These are phyloP conservation scores for Bruguiera gymnorhiza DNA, from an alignment of 345 rosid species.

Conservation along the genomic window DNA sequence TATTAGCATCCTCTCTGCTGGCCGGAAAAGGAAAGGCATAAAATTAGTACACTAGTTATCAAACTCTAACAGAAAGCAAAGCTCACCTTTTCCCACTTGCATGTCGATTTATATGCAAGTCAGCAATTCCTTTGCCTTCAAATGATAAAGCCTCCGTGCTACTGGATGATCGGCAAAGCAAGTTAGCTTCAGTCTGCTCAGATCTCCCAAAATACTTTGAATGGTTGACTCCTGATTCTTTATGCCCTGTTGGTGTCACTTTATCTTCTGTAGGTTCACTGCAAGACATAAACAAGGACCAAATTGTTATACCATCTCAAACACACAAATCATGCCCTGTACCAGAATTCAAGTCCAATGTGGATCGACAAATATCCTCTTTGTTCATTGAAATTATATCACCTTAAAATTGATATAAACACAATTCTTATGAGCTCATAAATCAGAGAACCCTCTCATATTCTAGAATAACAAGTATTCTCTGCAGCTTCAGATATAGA, in stretches of 20 bases:
- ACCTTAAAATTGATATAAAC: no score
- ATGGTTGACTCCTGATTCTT: conserved; percentile 34
- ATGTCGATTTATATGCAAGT: conserved; percentile 13
- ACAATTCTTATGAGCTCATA: not conserved
- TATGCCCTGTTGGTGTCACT: conserved; percentile 24
- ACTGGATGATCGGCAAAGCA: conserved; percentile 25
- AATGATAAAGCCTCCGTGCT: conserved; percentile 29
- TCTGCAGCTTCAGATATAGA: conserved; percentile 2
- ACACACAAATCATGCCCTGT: not conserved
- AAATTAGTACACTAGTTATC: not conserved
- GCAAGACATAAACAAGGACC: conserved; percentile 6
- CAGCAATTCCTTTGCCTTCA: conserved; percentile 26
- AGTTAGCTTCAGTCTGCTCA: conserved; percentile 29
- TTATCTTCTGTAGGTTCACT: conserved; percentile 28
- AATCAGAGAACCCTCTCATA: not conserved
- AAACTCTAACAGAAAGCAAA: conserved; percentile 6
- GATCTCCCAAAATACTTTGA: conserved; percentile 39
- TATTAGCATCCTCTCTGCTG: conserved; percentile 31
- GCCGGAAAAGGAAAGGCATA: conserved; percentile 7
- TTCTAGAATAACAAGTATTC: not conserved
- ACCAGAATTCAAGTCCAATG: no score
- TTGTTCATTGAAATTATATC: no score
- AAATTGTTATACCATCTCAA: not conserved
- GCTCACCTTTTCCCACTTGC: conserved; percentile 25
- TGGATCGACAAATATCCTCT: no score